Base-by-base conservation (phyloP, 495 filamentous ascomycete genomes). In the Xylaria telfairii region DNA sequence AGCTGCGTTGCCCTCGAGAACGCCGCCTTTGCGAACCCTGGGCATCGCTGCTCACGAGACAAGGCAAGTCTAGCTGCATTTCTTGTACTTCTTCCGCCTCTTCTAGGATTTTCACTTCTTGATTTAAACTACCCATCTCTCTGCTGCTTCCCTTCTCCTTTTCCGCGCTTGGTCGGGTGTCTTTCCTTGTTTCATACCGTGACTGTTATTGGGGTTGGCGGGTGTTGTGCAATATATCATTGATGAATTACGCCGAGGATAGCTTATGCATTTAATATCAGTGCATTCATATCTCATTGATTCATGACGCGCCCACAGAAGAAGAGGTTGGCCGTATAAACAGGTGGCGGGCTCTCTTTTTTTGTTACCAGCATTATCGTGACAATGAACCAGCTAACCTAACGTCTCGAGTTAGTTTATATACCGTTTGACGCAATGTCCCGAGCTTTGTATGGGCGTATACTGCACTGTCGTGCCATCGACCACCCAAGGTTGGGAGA, bases 391-490 rank as follows among this genome's bases (percentile, higher is more conserved):
- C 10, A 15, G 34, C 47, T 66, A 42, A 54, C 47, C n/a, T 37
- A 39, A 57, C 9, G 24, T 56, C n/a, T 4, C 42, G 41, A 28
- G 3, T 24, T 44, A 97, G 95, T 91, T 97, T 73, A 81, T 86
- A 32, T 97, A 97, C 77, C 92, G 94, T 64, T 89, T 98, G 19
- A 87, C 85, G 19, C 84, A 83, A 73, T 95, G 92, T 76, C 89
- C 91, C n/a, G 91, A 95, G 73, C 87, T 97, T 47, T 90, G 87
- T 75, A 80, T 96, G 49, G 95, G 95, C 39, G 82, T 98, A 68
- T 97, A 91, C 81, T 92, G 87, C 70, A 91, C 84, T 53, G 84
- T 89, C 37, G 75, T 86, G 65, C 81, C 76, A 44, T 73, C 83
- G 34, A 80, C 83, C 47, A 78, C 82, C 71, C 73, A 76, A 73